phyloP scores from a whole-genome alignment of 768 basidiomycete genomes.

The Postia placenta region DNA sequence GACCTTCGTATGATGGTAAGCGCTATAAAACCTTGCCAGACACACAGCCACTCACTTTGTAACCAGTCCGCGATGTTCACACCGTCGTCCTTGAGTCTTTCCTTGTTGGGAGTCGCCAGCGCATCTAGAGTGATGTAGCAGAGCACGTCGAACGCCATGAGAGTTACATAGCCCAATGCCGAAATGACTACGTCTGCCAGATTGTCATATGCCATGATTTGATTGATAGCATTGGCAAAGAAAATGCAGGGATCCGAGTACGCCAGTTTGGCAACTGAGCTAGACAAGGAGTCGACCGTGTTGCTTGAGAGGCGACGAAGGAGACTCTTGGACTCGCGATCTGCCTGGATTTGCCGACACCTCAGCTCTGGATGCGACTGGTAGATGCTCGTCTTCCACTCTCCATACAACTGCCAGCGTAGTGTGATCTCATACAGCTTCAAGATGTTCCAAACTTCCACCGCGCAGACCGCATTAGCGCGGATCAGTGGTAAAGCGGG shows the following conservation, averaged over 20 bases:
- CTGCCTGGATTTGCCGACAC: conserved; percentile 76
- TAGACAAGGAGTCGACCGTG: conserved; percentile 78
- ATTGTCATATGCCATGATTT: conserved; percentile 97
- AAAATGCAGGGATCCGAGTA: conserved; percentile 93
- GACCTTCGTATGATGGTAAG: no score
- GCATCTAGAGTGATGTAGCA: conserved; percentile 85
- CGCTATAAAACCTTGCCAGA: not conserved
- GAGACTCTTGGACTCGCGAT: conserved; percentile 84
- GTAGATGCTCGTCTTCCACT: conserved; percentile 80
- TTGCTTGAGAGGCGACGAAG: conserved; percentile 82
- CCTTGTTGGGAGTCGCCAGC: conserved; percentile 75
- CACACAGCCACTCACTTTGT: conserved; percentile 58
- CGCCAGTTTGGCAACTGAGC: conserved; percentile 86
- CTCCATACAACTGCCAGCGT: conserved; percentile 91
- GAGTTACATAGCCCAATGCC: conserved; percentile 81
- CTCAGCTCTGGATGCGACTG: conserved; percentile 72
- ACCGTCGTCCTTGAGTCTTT: conserved; percentile 85
- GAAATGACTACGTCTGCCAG: conserved; percentile 86
- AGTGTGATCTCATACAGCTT: conserved; percentile 68
- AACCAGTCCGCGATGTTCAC: conserved; percentile 90
- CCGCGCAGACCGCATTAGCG: conserved; percentile 82
- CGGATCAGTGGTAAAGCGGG: conserved; percentile 83
- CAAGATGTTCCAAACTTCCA: conserved; percentile 90
- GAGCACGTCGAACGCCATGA: conserved; percentile 91
- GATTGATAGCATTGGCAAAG: conserved; percentile 83